Conservation (phyloP, 768 basidiomycete genomes). For the Mycena vitilis region DNA sequence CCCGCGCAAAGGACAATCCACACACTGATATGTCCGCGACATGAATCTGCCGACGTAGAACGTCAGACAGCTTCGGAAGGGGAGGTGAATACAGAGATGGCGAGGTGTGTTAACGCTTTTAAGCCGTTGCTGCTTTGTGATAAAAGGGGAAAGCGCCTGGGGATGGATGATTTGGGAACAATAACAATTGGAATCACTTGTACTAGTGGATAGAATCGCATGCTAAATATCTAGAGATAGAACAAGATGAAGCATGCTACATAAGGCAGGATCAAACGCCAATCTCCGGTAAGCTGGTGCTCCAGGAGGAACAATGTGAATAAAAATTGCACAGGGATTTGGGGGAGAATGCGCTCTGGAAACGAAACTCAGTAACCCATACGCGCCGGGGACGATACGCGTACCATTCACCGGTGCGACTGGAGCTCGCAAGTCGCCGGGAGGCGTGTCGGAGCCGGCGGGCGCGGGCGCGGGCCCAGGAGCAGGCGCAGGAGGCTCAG, state of each 20-base stretch:
- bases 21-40: constrained; percentile 14
- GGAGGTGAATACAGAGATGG: constrained; percentile 3
- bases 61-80: constrained; percentile 10
- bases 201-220: constrained; percentile 8
- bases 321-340: constrained; percentile 12
- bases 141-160: constrained; percentile 20
- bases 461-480: constrained; percentile 15
- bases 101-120: constrained; percentile 8
- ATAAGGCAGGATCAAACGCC: constrained; percentile 24
- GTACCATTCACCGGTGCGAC: constrained; percentile 10
- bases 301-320: constrained; percentile 20
- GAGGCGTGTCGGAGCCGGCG: constrained; percentile 11
- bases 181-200: constrained; percentile 9
- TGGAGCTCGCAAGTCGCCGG: constrained; percentile 15
- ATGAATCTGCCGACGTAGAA: constrained; percentile 16
- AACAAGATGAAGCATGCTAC: constrained; percentile 16
- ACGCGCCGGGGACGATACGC: constrained; percentile 4
- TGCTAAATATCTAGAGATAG: constrained; percentile 16
- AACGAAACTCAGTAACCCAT: constrained; percentile 12
- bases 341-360: constrained; percentile 6
- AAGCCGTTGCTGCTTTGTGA: constrained; percentile 14
- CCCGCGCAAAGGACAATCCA: constrained; percentile 23
- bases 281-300: constrained; percentile 14
- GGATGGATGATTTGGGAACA: constrained; percentile 15
- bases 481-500: not conserved